Percentiles rank a stretch among this genome's conserved stretches.
These are phyloP conservation scores for Cytospora chrysosperma DNA, from an alignment of 2,329 filamentous ascomycete species.

Conservation along the genomic window DNA sequence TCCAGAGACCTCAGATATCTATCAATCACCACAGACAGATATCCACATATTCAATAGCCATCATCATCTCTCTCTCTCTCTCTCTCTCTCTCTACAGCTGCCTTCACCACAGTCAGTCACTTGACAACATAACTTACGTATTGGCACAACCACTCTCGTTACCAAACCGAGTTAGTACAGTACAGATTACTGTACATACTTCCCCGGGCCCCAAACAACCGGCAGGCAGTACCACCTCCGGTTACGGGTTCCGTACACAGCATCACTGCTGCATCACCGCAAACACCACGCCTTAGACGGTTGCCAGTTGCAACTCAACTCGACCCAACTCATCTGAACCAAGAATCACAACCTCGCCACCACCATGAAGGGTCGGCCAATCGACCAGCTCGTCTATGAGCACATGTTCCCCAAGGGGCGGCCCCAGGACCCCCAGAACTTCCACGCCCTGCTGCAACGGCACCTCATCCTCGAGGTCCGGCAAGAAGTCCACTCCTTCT, in stretches of 20 bases:
- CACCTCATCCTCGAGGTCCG: conserved; percentile 75
- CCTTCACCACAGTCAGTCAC: conserved; percentile 4
- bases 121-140: neutral
- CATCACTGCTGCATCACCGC: too few species aligned
- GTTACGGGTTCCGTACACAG: neutral
- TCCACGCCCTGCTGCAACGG: conserved; percentile 67
- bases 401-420: conserved; percentile 69
- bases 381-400: conserved; percentile 73
- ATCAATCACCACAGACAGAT: neutral
- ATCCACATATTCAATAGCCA: neutral
- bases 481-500: conserved; percentile 75
- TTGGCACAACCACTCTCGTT: neutral
- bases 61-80: too few species aligned
- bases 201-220: neutral
- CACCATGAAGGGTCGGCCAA: conserved; percentile 68
- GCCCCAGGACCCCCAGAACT: conserved; percentile 67
- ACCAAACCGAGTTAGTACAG: too few species aligned
- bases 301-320: neutral
- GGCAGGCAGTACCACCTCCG: neutral
- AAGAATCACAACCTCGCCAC: neutral
- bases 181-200: too few species aligned
- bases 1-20: too few species aligned
- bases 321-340: neutral
- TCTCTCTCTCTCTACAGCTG: neutral
- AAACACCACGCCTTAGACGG: neutral